Base-by-base conservation (phyloP, 352 stramenopile genomes). In the Pythium brassicae region DNA sequence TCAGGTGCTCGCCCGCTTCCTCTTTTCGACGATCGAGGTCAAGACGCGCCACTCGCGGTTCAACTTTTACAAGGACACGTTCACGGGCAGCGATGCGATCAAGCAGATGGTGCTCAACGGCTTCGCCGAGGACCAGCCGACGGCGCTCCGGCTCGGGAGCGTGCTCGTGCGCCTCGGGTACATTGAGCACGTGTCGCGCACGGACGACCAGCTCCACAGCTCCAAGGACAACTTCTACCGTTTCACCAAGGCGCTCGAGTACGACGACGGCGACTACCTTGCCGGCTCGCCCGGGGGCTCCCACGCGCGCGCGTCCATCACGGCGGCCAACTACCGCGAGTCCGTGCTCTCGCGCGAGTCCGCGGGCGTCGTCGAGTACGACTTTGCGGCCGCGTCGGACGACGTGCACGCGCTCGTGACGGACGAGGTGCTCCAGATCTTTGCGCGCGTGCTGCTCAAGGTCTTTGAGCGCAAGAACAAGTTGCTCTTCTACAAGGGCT, bases 401-500 rank as follows among this genome's bases (percentile, higher is more conserved):
- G 73, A 94, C 53, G 84, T 90, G 15, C 78, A 93, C 55, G 82
- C 85, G 29, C 69, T 94, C 6, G 78, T 90, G 42, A 91, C 85
- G n/a, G 85, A 93, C 45, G 85, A 94, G 57, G 62, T 70, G 43
- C 66, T 94, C 15, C 65, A 69, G 8, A 68, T 91, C 43, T 34
- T 93, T 19, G 63, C 80, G 4, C 77, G 75, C 34, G 77, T 94
- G 48, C 66, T 94, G 35, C 73, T 85, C 68, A 89, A 86, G 52
- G 71, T 92, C 37, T 91, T 94, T 44, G 83, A 92, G 64, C 84
- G 80, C 63, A 94, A 89, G 62, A 92, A 92, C 77, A 94, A 94
- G 53, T 50, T 94, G 47, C 69, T 94, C 46, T 89, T 86, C 52
- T 92, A 94, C 77, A 94, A 94, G 70, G 83, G 85, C 63, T 83